Evolutionary conservation across 441 rosid genomes (phyloP), one percentile per base, ranked within the genome.

Genomic region (Populus hybrid): DNA sequence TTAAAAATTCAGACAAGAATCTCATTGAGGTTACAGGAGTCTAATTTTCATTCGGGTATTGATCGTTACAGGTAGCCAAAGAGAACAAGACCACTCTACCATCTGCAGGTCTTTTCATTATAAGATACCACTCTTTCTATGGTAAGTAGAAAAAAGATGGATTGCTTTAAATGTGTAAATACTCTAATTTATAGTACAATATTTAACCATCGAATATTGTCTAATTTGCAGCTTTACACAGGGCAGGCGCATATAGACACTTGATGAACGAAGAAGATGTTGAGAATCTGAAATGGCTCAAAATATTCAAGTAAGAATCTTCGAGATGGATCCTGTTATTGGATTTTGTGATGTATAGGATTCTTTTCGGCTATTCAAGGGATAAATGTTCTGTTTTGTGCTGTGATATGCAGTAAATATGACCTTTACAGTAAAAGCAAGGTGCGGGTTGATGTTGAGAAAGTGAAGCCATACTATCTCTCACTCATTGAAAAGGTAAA

Each of bases 361-460:
- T 54, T 16, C 59, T 50, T 5, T 16, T 16, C 59, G 2, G 20
- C 18, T 46, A 12, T 50, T 50, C 61, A 54, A 54, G 7, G n/a
- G 61, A 18, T 54, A 6, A 18, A 54, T 18, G 1, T 1, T 54
- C 2, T 54, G 61, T 54, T 54, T 6, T 54, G 61, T 54, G 61
- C n/a, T 54, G n/a, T 18, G 18, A 54, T 54, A 21, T 74, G 78
- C 85, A 92, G 97, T 92, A 93, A 93, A 77, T 95, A 92, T 77
- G 99, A 93, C 77, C 92, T 95, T 10, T 95, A 95, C 75, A 93
- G 98, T 84, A 93, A 92, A 86, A 93, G 98, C 88, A 93, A 89
- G 81, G 91, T 87, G 20, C 89, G 87, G 21, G 74, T 95, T 10
- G 94, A 93, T 71, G 91, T 95, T 10, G 93, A 91, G 79, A 87